phyloP scores from a whole-genome alignment of 257 asterid species.

The Solanum lycopersicoides region DNA sequence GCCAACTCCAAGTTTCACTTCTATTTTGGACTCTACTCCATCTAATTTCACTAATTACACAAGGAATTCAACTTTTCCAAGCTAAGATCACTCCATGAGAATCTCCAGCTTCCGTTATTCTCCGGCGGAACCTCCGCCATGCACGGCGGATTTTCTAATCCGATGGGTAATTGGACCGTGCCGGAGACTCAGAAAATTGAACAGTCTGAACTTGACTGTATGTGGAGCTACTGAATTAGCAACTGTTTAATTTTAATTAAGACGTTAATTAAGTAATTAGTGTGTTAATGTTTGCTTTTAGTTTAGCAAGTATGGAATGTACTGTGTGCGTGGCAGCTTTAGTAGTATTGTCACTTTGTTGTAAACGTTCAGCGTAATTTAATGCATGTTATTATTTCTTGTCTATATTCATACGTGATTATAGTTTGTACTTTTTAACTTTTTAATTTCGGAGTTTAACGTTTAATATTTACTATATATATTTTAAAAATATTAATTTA shows the following conservation, averaged over 20 bases:
- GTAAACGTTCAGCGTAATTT: not conserved
- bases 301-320: not conserved
- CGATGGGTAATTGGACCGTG: conserved; percentile 8
- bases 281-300: not conserved
- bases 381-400: not conserved
- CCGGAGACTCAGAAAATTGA: conserved; percentile 35
- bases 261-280: not conserved
- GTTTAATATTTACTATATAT: too few species aligned
- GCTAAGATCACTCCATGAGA: conserved; percentile 62
- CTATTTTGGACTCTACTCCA: conserved; percentile 8
- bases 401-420: not conserved
- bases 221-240: conserved; percentile 48
- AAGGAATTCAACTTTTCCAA: conserved; percentile 37
- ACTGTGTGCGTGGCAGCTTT: not conserved
- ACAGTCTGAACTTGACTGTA: conserved; percentile 62
- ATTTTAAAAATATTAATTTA: too few species aligned
- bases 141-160: conserved; percentile 6
- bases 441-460: too few species aligned
- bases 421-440: not conserved
- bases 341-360: not conserved
- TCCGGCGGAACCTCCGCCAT: conserved; percentile 17
- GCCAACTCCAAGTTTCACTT: conserved; percentile 7
- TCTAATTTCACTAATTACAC: conserved; percentile 17
- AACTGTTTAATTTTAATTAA: not conserved
- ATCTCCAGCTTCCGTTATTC: conserved; percentile 47